Base-by-base conservation (phyloP, 148 eudicot species). In the Polygonum maritimum region DNA sequence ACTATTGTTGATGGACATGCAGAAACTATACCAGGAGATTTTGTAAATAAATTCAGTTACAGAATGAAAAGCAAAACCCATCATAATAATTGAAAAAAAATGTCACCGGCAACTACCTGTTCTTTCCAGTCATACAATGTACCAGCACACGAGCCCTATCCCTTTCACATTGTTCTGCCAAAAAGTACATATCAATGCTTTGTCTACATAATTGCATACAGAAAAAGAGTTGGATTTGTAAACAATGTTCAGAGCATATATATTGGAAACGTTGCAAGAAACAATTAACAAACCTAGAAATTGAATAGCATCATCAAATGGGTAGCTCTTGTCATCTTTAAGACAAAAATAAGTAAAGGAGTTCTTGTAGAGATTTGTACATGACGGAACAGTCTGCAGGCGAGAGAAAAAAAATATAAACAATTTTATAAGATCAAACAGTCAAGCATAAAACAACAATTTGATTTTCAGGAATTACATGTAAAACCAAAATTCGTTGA, bases 91-190 rank as follows among this genome's bases (percentile, higher is more conserved):
- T 36, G 38, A 44, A 41, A 44, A 39, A 26, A 44, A 72, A 57
- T 55, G 16, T 69, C 72, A 48, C 76, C 13, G 60, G 62, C 18
- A 51, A 78, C 74, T 80, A 88, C 98, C 97, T 90, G 83, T 85
- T 89, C 84, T 90, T 94, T 51, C 98, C 98, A 14, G 91, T 85
- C 98, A 94, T 94, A 89, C 98, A 94, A 73, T 94, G 97, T 49
- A 92, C 97, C 76, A 94, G 96, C 76, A 94, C 97, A 75, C 98
- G 98, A 79, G 89, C 96, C 81, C 83, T 87, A 74, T 94, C 97
- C 80, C 77, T 94, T 84, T 90, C 92, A 81, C 96, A 94, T 85
- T 92, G 89, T 76, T 92, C 98, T 94, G 98, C 78, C 85, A 83
- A 75, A 78, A 57, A 33, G 22, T 41, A 57, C 11, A 48, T 22